Base-by-base conservation (phyloP, 1,284 basidiomycete species). In the Takashimella tepidaria region DNA sequence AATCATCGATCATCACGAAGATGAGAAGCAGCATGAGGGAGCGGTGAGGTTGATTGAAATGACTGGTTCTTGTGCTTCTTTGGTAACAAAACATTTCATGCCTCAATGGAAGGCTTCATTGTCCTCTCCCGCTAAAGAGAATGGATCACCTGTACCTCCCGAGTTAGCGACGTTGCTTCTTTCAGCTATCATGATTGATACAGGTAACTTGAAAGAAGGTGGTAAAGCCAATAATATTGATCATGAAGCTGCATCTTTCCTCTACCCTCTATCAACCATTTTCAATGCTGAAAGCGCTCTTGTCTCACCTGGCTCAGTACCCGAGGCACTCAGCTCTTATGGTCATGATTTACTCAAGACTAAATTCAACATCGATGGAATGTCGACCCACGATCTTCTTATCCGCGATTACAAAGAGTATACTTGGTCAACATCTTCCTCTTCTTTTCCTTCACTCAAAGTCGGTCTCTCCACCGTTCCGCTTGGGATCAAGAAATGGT, bases 331-430 rank as follows among this genome's bases (percentile, higher is more conserved):
- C 5, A 53, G 54, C 2, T 72, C 77, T 0, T 80, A 88, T 22
- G 78, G 81, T 5, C 62, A 72, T 5, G 74, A 76, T 0, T 81
- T 97, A 5, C 65, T 70, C 6, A 65, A 73, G 1, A 82, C 82
- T 73, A 98, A 98, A 70, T 68, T 66, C 3, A 82, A 87, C 57
- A 79, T 97, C 8, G 81, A 82, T 0, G 81, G 84, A 57, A 79
- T 98, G 23, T 78, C 77, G 27, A 83, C 84, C 0, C 78, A 82
- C 47, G 90, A 97, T 64, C 82, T 97, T 24, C 80, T 98, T 3
- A 79, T 87, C 19, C 79, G 95, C 19, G 95, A 98, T 74, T 98
- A 93, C 80, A 98, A 98, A 73, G 85, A 93, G 65, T 93, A 91
- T 69, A 64, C 69, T 3, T 77, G 82, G 62, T 70, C 73, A 2